Base-by-base conservation (phyloP, 352 stramenopile genomes). In the Paralagenidium karlingii region DNA sequence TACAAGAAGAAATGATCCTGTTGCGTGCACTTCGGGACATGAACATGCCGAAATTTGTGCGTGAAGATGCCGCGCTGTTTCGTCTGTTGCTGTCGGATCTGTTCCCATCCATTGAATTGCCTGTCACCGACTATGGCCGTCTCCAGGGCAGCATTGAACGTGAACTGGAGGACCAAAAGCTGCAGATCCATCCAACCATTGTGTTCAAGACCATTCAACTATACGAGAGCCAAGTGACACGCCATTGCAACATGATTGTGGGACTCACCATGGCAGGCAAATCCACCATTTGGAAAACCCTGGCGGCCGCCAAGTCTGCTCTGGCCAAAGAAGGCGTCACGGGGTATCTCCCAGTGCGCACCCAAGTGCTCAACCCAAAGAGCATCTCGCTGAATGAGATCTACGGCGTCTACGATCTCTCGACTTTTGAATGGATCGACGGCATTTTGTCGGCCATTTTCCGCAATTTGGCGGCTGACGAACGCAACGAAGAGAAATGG, bases 201-300 rank as follows among this genome's bases (percentile, higher is more conserved):
- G 79, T 96, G 28, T 92, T 86, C 47, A 97, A 97, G 63, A 89
- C 94, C 2, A 97, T 97, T 24, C 90, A 97, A 47, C 61, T 97
- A 37, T 96, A 95, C 46, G 90, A 97, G 40, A 94, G 88, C 0
- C 92, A 96, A 47, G 78, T 96, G 25, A 96, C 94, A 16, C 84
- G 90, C 1, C 94, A 97, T 41, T 95, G 90, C 36, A 95, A 93
- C 27, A 96, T 94, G 59, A 86, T 97, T 22, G 89, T 97, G 6
- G 89, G 89, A 0, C 83, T 94, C 38, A 95, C 87, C 0, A 82
- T 93, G 45, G 83, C 77, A 5, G 89, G 89, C 15, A 94, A 94
- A 30, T 87, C 76, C 12, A 92, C 77, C n/a, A 79, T 84, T 25
- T 88, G 77, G 75, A 88, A 84, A 46, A 86, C 66, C 0, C 46